These are phyloP conservation scores for Euphrasia arctica DNA, from an alignment of 305 asterid species.

Conservation along the genomic window DNA sequence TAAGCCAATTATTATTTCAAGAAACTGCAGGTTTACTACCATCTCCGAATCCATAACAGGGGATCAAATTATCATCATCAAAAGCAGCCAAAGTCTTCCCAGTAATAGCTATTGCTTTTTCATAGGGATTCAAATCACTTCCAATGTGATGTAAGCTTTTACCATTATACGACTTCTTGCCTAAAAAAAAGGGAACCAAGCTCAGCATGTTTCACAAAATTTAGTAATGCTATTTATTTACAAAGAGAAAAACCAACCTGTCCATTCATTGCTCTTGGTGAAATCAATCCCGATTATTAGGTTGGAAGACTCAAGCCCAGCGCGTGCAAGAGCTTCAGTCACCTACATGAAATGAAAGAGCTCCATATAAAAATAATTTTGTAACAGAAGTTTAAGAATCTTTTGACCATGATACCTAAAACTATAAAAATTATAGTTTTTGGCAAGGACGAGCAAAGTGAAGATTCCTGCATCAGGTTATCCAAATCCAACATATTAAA, in stretches of 20 bases:
- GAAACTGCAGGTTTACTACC: conserved; percentile 33
- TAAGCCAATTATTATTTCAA: neutral
- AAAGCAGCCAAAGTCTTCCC: conserved; percentile 61
- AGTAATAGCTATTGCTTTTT: conserved; percentile 56
- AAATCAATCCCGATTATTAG: conserved; percentile 66
- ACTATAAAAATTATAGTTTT: neutral
- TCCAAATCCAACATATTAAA: neutral
- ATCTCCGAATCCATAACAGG: conserved; percentile 71
- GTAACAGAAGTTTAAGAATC: neutral
- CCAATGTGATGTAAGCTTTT: conserved; percentile 57
- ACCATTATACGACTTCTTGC: conserved; percentile 48
- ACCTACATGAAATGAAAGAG: conserved; percentile 44
- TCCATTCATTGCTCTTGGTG: conserved; percentile 77
- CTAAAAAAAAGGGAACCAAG: conserved; percentile 29
- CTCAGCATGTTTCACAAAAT: conserved; percentile 25
- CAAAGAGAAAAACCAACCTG: conserved; percentile 35
- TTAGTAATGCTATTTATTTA: conserved; percentile 6
- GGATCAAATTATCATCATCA: conserved; percentile 70
- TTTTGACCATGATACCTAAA: conserved; percentile 8
- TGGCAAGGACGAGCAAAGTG: neutral
- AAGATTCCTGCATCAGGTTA: neutral
- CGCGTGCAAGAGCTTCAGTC: conserved; percentile 57
- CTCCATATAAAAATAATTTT: neutral
- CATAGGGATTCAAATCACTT: conserved; percentile 53
- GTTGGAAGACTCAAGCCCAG: conserved; percentile 70